Conservation (phyloP, 441 rosid species). For the Adansonia gregorii region DNA sequence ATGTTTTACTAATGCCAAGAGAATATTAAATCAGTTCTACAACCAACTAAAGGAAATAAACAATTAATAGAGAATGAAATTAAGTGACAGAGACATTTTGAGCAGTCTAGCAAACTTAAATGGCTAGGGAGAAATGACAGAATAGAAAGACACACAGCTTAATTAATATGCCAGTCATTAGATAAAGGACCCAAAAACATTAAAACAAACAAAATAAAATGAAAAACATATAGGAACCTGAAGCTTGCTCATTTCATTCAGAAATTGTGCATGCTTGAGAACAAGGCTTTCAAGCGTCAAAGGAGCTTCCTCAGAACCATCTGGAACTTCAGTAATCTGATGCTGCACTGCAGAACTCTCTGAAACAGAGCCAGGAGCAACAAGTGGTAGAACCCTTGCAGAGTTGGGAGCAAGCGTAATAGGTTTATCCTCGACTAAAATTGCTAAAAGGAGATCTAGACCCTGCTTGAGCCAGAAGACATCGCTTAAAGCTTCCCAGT, state of each 20-base stretch:
- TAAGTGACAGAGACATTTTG: background rate
- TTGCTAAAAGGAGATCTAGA: conserved; percentile 94
- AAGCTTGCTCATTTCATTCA: conserved; percentile 82
- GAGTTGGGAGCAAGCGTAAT: conserved; percentile 96
- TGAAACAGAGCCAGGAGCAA: conserved; percentile 53
- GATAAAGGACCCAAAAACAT: background rate
- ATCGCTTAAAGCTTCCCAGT: conserved; percentile 98
- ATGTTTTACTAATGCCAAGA: conserved; percentile 21
- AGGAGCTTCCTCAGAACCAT: conserved; percentile 70
- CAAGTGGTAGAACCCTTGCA: conserved; percentile 81
- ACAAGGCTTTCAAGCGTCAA: conserved; percentile 77
- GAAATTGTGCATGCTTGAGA: conserved; percentile 83
- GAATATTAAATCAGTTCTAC: background rate
- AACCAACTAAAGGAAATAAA: conserved; percentile 2
- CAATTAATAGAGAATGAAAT: background rate
- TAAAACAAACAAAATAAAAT: background rate
- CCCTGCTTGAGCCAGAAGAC: conserved; percentile 99
- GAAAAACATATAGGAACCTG: conserved; percentile 57
- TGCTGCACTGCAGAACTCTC: conserved; percentile 64
- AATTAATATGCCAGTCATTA: background rate
- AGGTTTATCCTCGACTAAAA: conserved; percentile 82
- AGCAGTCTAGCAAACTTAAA: background rate
- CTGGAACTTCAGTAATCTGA: conserved; percentile 59
- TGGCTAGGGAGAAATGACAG: background rate
- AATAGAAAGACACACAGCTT: background rate